These are phyloP conservation scores for Salinomyces thailandicus DNA, from an alignment of 2,329 filamentous ascomycete genomes.

Conservation along the genomic window DNA sequence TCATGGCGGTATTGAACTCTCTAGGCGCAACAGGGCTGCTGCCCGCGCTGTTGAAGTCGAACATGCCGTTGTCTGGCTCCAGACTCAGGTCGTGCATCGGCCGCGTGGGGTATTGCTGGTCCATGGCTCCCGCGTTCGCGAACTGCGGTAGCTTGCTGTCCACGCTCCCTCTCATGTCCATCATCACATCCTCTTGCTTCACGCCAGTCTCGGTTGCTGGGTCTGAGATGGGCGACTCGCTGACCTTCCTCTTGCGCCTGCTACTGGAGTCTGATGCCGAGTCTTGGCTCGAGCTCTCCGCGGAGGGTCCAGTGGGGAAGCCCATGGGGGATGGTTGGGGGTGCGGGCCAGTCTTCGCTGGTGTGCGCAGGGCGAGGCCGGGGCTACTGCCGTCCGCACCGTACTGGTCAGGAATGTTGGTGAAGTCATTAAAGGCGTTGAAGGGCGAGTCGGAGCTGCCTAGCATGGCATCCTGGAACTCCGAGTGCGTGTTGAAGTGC, in stretches of 20 bases:
- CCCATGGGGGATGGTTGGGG: slow-evolving; percentile 9
- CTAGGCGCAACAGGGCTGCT: slow-evolving; percentile 40
- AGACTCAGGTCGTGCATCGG: slow-evolving; percentile 26
- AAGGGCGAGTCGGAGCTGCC: slow-evolving; percentile 15
- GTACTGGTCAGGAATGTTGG: slow-evolving; percentile 19
- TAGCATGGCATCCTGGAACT: slow-evolving; percentile 17
- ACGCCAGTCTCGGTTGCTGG: slow-evolving; percentile 14
- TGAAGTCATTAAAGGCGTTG: slow-evolving; percentile 17
- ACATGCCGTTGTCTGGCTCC: slow-evolving; percentile 37
- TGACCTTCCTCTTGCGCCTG: slow-evolving; percentile 31
- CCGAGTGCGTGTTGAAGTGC: slow-evolving; percentile 12
- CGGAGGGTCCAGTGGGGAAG: slow-evolving; percentile 18
- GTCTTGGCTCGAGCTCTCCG: slow-evolving; percentile 33
- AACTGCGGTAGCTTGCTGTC: slow-evolving; percentile 18
- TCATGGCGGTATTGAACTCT: slow-evolving; percentile 22
- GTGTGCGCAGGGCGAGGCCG: slow-evolving; percentile 17
- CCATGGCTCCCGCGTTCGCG: background rate
- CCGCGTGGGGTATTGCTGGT: slow-evolving; percentile 19
- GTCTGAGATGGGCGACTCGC: slow-evolving; percentile 27
- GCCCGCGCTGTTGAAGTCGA: slow-evolving; percentile 50
- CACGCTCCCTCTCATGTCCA: slow-evolving; percentile 10
- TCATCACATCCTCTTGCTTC: slow-evolving; percentile 20
- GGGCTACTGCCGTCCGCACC: slow-evolving; percentile 15
- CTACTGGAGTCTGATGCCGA: slow-evolving; percentile 33
- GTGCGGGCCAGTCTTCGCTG: slow-evolving; percentile 17